Evolutionary conservation across 1,284 basidiomycete genomes (phyloP).

Genomic region (Mycena citricolor): DNA sequence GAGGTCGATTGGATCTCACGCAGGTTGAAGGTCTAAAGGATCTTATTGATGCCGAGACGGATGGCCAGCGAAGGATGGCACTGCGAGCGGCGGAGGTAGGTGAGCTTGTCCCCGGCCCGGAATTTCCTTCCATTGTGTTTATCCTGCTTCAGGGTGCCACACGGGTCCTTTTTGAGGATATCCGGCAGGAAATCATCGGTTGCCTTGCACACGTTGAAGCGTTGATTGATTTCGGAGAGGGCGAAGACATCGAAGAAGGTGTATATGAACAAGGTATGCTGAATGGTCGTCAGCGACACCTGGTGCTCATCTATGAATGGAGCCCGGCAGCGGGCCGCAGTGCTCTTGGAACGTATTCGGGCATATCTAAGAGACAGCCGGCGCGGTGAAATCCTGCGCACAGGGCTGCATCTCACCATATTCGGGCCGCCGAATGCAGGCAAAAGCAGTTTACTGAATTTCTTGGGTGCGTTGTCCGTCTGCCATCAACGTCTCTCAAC

Average conservation of each 20-base stretch:
- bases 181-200: conserved; percentile 65
- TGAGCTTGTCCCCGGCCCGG: conserved; percentile 26
- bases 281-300: conserved; percentile 51
- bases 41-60: conserved; percentile 84
- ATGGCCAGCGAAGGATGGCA: conserved; percentile 74
- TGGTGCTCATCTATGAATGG: conserved; percentile 3
- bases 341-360: conserved; percentile 51
- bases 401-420: conserved; percentile 79
- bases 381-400: conserved; percentile 80
- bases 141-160: conserved; percentile 51
- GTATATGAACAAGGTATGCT: conserved; percentile 62
- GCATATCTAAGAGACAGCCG: conserved; percentile 65
- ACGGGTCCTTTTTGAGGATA: conserved; percentile 55
- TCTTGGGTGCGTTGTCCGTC: conserved; percentile 64
- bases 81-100: conserved; percentile 63
- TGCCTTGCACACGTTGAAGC: conserved; percentile 82
- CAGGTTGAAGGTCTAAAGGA: conserved; percentile 85
- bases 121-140: conserved; percentile 2
- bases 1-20: conserved; percentile 79
- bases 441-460: conserved; percentile 84
- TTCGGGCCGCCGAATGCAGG: conserved; percentile 91
- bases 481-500: too few relatives aligned
- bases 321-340: conserved; percentile 50
- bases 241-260: conserved; percentile 81
- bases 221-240: conserved; percentile 88